Evolutionary conservation across 768 basidiomycete species (phyloP).

Genomic region (Phlebiopsis flavidoalba): DNA sequence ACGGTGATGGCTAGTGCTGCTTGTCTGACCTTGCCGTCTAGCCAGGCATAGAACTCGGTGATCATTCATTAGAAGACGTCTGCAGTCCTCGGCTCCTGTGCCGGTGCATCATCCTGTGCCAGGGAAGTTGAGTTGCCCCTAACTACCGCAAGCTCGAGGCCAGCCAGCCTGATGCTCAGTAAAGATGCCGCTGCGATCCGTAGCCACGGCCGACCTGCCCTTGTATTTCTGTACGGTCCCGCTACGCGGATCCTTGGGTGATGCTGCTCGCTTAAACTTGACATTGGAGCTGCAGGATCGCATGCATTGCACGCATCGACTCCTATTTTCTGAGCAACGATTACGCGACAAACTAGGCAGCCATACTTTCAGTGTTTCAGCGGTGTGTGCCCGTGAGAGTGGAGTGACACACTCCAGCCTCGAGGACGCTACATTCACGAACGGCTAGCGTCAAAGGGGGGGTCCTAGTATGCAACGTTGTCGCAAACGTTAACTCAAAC

Average conservation of each 20-base stretch:
- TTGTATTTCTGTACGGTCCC: no score
- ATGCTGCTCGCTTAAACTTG: no score
- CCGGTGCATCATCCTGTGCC: neutral
- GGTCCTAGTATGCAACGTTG: no score
- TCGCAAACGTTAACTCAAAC: neutral
- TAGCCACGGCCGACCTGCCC: neutral
- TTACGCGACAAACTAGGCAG: neutral
- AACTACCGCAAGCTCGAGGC: neutral
- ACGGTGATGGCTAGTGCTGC: no score
- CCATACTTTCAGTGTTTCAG: no score
- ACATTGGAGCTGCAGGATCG: no score
- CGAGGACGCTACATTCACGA: neutral
- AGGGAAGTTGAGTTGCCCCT: neutral
- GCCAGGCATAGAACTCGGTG: neutral
- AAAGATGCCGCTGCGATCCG: neutral
- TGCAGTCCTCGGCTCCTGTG: neutral
- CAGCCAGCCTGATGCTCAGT: no score
- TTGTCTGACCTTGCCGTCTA: neutral
- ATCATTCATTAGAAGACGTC: neutral
- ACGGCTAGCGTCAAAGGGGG: no score
- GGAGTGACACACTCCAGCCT: neutral
- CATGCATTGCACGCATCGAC: no score
- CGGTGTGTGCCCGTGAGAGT: neutral
- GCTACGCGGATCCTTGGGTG: no score
- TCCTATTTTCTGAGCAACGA: neutral